Conservation (phyloP, 257 asterid species). For the Solanum sejunctum region DNA sequence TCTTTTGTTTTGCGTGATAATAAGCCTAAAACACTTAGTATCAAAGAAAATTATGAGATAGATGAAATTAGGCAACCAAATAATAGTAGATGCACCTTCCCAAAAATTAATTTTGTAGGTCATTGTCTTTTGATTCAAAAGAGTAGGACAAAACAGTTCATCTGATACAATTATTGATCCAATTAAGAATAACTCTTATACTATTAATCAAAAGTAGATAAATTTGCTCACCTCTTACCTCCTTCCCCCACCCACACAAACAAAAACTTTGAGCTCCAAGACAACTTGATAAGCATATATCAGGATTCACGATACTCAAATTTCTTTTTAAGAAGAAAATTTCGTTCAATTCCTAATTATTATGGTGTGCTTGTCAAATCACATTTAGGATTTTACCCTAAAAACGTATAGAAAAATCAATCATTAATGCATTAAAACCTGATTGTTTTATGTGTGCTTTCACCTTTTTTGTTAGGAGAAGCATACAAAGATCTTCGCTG, state of each 20-base stretch:
- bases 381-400: neutral
- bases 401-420: neutral
- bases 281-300: neutral
- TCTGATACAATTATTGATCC: no score
- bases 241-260: no score
- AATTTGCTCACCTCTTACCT: no score
- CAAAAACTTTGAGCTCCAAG: neutral
- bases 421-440: neutral
- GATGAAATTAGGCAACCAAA: neutral
- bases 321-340: neutral
- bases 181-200: no score
- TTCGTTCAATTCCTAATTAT: neutral
- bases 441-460: neutral
- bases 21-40: neutral
- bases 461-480: slow-evolving; percentile 7
- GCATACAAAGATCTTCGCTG: neutral
- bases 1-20: neutral
- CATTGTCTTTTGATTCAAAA: neutral
- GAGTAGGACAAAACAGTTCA: no score
- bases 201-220: no score
- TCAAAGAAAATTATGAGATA: neutral
- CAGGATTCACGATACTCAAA: neutral
- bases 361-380: neutral
- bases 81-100: neutral
- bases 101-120: neutral